A percentile compares a stretch with the other conserved stretches of the same genome.
Conservation (phyloP, 2,329 filamentous ascomycete genomes). For the Fusarium sp. region DNA sequence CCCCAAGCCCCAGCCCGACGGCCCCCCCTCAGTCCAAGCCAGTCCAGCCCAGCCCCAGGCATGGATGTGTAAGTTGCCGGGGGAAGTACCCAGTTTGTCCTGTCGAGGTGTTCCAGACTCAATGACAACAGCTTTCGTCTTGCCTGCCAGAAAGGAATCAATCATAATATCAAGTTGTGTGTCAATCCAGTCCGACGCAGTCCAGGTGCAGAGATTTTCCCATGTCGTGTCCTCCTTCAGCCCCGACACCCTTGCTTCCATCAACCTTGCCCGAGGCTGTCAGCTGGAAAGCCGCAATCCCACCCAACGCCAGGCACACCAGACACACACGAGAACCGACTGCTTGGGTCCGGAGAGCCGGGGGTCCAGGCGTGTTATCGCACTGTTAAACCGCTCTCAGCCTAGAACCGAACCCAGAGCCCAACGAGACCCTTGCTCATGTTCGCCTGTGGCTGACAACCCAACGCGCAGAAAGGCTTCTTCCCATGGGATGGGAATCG, state of each 20-base stretch:
- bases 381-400: conserved; percentile 36
- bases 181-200: background rate
- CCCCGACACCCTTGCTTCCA: background rate
- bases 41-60: background rate
- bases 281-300: conserved; percentile 12
- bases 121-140: background rate
- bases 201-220: background rate
- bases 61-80: conserved; percentile 37
- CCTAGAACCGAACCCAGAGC: conserved; percentile 13
- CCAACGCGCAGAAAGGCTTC: background rate
- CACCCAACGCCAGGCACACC: conserved; percentile 15
- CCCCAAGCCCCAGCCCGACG: conserved; percentile 6
- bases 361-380: conserved; percentile 30
- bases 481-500: conserved; percentile 9
- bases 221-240: background rate
- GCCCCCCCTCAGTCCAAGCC: background rate
- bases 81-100: conserved; percentile 15
- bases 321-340: conserved; percentile 35
- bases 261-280: background rate
- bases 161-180: background rate
- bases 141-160: background rate
- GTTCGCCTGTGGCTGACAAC: conserved; percentile 12
- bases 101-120: conserved; percentile 22
- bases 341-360: conserved; percentile 41
- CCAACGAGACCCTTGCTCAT: background rate